A percentile compares a stretch with the other conserved stretches of the same genome.
phyloP scores from a whole-genome alignment of 176 grass and related monocot genomes.

The Carex parvula region DNA sequence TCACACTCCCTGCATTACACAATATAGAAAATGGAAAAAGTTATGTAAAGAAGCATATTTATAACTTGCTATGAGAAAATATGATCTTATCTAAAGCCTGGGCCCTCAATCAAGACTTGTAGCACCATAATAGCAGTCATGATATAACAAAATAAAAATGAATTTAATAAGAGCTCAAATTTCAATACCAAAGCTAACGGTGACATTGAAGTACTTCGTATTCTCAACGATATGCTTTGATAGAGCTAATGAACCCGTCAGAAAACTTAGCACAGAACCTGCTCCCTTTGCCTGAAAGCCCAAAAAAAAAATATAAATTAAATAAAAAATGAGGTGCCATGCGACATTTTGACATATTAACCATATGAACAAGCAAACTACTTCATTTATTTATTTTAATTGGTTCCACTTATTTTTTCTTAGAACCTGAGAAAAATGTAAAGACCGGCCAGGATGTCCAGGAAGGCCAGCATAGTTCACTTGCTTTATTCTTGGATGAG shows the following conservation, averaged over 20 bases:
- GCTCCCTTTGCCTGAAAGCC: slow-evolving; percentile 71
- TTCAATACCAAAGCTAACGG: slow-evolving; percentile 90
- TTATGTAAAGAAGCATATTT: not conserved
- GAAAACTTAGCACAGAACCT: slow-evolving; percentile 86
- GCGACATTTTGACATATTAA: not conserved
- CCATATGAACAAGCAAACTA: not conserved
- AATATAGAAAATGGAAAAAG: not conserved
- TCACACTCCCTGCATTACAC: slow-evolving; percentile 74
- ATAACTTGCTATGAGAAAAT: not conserved
- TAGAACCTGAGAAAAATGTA: slow-evolving; percentile 87
- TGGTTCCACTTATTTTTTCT: not conserved
- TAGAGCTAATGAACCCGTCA: slow-evolving; percentile 71
- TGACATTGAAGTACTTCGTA: slow-evolving; percentile 76
- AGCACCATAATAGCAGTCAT: not conserved
- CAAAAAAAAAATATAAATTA: not conserved
- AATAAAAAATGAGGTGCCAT: not conserved
- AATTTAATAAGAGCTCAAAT: not conserved
- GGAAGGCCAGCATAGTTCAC: slow-evolving; percentile 91
- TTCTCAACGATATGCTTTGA: slow-evolving; percentile 81
- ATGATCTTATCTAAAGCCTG: no score
- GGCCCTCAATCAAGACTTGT: no score
- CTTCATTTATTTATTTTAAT: not conserved
- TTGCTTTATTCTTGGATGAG: slow-evolving; percentile 80
- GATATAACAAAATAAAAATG: not conserved
- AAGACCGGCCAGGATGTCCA: slow-evolving; percentile 57